Evolutionary conservation across 257 asterid species (phyloP).

Genomic region (Solanum sitiens): DNA sequence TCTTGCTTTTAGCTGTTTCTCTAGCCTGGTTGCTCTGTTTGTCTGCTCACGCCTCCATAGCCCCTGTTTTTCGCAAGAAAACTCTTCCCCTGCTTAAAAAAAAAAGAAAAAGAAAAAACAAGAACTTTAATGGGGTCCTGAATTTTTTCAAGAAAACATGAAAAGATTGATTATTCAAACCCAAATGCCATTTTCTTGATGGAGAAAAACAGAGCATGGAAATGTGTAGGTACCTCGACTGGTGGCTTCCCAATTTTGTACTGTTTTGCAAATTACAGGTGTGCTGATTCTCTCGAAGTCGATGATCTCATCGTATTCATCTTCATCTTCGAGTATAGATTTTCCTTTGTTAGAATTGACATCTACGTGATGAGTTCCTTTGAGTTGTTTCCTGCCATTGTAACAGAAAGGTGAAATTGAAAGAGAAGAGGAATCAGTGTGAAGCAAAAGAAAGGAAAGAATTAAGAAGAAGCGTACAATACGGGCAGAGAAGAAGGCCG

Average conservation of each 20-base stretch:
- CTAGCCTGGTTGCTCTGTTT: slow-evolving; percentile 48
- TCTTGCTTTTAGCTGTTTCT: slow-evolving; percentile 62
- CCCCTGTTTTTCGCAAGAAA: slow-evolving; percentile 37
- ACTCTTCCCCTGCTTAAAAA: slow-evolving; percentile 30
- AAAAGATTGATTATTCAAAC: not conserved
- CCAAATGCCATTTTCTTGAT: not conserved
- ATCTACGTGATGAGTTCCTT: slow-evolving; percentile 13
- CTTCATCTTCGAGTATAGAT: not conserved
- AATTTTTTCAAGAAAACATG: not conserved
- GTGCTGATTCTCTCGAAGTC: slow-evolving; percentile 9
- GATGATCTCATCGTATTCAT: not conserved
- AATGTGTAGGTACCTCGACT: slow-evolving; percentile 23
- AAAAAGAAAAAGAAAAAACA: too few species aligned
- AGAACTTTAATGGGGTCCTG: not conserved
- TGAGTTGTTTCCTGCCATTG: slow-evolving; percentile 27
- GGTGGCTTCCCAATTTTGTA: slow-evolving; percentile 22
- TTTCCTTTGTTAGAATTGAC: slow-evolving; percentile 1
- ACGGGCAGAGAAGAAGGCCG: slow-evolving; percentile 52
- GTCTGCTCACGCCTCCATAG: slow-evolving; percentile 65
- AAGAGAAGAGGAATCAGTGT: not conserved
- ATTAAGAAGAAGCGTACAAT: slow-evolving; percentile 19
- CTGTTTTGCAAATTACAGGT: slow-evolving; percentile 33
- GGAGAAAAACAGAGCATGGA: not conserved
- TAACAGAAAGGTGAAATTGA: not conserved
- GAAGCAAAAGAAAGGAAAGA: not conserved